phyloP scores from a whole-genome alignment of 1,284 basidiomycete genomes.

The Thelephora terrestris region DNA sequence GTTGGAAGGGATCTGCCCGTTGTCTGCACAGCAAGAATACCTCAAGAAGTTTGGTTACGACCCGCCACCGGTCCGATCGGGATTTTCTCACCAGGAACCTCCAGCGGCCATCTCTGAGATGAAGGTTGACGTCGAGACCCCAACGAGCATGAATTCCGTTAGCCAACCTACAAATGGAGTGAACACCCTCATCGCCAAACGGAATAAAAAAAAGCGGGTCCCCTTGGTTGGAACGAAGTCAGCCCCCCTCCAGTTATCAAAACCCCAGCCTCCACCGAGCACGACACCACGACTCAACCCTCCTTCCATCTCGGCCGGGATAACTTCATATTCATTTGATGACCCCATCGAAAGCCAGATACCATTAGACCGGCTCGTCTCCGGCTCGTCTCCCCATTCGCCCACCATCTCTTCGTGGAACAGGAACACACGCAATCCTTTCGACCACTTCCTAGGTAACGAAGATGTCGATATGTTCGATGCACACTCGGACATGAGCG shows the following conservation, averaged over 20 bases:
- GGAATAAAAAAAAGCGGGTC: conserved; percentile 53
- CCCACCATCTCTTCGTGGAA: conserved; percentile 1
- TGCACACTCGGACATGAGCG: conserved; percentile 36
- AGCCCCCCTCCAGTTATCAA: conserved; percentile 28
- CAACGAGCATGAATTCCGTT: too few species aligned
- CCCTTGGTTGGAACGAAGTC: conserved; percentile 30
- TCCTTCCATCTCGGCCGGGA: conserved; percentile 4
- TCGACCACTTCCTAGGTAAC: conserved; percentile 6
- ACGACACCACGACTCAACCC: conserved; percentile 7
- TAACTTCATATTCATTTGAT: conserved; percentile 16
- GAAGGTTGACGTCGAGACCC: background rate
- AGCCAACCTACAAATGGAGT: conserved; percentile 20
- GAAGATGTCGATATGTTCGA: conserved; percentile 11
- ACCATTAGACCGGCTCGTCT: conserved; percentile 4
- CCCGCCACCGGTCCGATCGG: conserved; percentile 51
- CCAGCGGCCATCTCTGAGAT: conserved; percentile 1
- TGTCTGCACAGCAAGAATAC: conserved; percentile 65
- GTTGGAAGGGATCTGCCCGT: conserved; percentile 77
- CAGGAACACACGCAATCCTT: background rate
- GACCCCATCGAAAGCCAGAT: conserved; percentile 12
- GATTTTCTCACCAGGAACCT: conserved; percentile 47
- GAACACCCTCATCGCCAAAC: conserved; percentile 65
- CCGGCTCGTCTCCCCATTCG: conserved; percentile 10
- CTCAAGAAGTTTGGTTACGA: conserved; percentile 72
- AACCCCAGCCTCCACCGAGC: conserved; percentile 11